A percentile compares a stretch with the other conserved stretches of the same genome.
Conservation (phyloP, 176 grass and related monocot species). For the Themeda triandra region DNA sequence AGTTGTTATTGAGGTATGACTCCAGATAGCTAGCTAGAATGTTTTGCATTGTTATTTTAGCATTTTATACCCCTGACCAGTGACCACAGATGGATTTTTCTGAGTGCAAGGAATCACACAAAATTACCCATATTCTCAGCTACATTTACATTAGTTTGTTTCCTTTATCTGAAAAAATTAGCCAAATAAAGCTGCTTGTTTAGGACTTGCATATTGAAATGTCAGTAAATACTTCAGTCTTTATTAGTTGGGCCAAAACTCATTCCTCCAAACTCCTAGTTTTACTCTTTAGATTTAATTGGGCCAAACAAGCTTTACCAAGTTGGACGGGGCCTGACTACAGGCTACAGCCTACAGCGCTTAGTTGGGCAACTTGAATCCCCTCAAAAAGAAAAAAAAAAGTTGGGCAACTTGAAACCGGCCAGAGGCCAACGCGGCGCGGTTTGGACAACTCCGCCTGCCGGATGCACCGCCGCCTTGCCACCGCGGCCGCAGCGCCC, state of each 20-base stretch:
- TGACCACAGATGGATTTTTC: background rate
- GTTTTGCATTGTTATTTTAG: background rate
- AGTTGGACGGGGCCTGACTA: background rate
- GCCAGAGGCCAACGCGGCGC: background rate
- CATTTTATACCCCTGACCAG: background rate
- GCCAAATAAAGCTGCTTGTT: background rate
- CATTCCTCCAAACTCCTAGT: too few relatives aligned
- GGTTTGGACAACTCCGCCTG: background rate
- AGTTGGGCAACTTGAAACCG: background rate
- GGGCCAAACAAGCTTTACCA: background rate
- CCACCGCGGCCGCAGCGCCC: background rate
- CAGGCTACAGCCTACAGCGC: background rate
- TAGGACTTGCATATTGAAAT: background rate
- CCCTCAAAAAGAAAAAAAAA: too few relatives aligned
- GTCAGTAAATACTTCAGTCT: background rate
- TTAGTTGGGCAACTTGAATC: background rate
- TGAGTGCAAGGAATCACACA: background rate
- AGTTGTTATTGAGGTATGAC: background rate
- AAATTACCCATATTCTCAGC: background rate
- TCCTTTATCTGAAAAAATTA: background rate
- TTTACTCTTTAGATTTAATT: too few relatives aligned
- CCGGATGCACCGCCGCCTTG: conserved; percentile 36
- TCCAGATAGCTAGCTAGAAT: background rate
- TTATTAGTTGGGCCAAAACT: background rate
- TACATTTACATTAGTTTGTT: background rate